Base-by-base conservation (phyloP, 306 rosid species). In the Casuarina glauca region DNA sequence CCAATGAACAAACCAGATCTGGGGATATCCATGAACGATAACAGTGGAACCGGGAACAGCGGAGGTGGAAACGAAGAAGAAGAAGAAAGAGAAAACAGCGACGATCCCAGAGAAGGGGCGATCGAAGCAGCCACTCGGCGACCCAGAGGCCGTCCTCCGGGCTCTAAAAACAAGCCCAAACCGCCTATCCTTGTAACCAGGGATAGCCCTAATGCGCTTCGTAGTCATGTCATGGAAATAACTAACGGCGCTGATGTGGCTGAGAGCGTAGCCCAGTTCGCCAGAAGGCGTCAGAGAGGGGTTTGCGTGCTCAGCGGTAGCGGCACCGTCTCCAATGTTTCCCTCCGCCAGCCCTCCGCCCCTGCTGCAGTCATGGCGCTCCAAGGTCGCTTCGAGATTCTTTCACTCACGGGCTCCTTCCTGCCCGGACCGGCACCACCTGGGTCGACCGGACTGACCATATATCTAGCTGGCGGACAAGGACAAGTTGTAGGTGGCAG, bases 151-250 rank as follows among this genome's bases (percentile, higher is more conserved):
- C 89, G 97, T 0, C 98, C 98, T 0, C 81, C 93, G 0, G 98
- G 98, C 0, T 93, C 98, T 0, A 93, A 87, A 53, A 93, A 93
- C 87, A 93, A 89, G 81, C 97, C 98, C 0, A 91, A 85, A 17
- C 93, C 97, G 0, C 94, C 97, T 0, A 87, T 93, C 66, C 87
- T 89, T 48, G 93, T 93, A 12, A 93, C 98, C 1, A 75, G 97
- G 16, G 98, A 93, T 74, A 89, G 95, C 89, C 98, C 98, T 70
- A 93, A 93, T 81, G 91, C 93, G 16, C 93, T 93, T 1, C 79
- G 89, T 4, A 91, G 97, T 80, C 98, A 93, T 70, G 95, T 93
- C 54, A 88, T 93, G 91, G 98, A 93, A 91, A 80, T 93, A n/a
- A 79, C 97, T 7, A 74, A 49, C 71, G 98, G 98, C 0, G 85